Evolutionary conservation across 78 protist genomes (phyloP).

Genomic region (Pigoraptor vietnamica): DNA sequence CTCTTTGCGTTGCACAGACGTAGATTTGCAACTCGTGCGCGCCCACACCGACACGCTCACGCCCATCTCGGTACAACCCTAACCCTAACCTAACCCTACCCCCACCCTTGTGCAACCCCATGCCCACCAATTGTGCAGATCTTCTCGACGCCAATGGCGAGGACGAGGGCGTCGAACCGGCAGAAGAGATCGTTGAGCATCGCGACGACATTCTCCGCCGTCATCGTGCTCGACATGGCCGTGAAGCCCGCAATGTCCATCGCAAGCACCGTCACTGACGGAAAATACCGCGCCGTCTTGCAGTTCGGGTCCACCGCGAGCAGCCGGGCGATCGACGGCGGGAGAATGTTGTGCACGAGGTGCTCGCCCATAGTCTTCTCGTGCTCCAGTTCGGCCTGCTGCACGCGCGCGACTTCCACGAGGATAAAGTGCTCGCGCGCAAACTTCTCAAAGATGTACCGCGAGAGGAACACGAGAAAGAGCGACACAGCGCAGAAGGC

Average conservation of each 20-base stretch:
- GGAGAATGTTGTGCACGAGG: background rate
- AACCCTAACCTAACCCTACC: too few species aligned
- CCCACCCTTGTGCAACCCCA: too few species aligned
- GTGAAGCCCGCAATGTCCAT: slow-evolving; percentile 18
- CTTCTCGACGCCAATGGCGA: background rate
- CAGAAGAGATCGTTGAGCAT: slow-evolving; percentile 14
- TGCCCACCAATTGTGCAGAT: slow-evolving; percentile 48
- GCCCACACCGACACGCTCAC: too few species aligned
- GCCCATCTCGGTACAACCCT: too few species aligned
- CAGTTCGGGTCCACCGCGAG: background rate
- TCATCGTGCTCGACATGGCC: background rate
- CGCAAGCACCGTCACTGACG: background rate
- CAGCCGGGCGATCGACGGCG: background rate
- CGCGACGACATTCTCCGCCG: background rate
- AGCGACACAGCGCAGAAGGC: background rate
- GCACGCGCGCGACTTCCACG: background rate
- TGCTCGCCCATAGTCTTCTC: background rate
- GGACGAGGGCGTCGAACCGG: slow-evolving; percentile 2
- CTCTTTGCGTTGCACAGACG: too few species aligned
- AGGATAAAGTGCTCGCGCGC: background rate
- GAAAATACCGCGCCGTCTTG: background rate
- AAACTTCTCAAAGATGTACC: background rate
- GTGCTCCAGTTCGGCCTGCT: background rate
- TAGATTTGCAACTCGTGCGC: too few species aligned
- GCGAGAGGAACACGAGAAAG: background rate